Conservation (phyloP, 768 basidiomycete genomes). For the Mycena venus region DNA sequence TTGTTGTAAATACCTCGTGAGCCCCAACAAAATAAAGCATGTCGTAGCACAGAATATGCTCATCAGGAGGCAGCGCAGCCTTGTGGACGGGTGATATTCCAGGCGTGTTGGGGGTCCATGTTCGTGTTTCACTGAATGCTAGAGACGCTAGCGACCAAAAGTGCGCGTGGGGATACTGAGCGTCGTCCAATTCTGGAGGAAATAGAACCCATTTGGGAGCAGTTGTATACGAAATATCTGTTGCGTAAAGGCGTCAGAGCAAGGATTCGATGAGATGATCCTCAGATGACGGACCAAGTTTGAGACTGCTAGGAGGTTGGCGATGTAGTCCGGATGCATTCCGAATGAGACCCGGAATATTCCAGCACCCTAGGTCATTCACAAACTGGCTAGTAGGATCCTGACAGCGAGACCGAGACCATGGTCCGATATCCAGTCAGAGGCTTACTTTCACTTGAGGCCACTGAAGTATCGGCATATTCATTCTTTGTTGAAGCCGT, state of each 20-base stretch:
- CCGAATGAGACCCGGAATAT: too few relatives aligned
- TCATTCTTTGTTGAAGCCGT: conserved; percentile 43
- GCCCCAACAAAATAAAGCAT: conserved; percentile 41
- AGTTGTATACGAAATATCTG: conserved; percentile 42
- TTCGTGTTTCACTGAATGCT: conserved; percentile 36
- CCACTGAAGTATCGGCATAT: conserved; percentile 52
- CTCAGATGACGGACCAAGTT: conserved; percentile 22
- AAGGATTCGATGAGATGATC: background rate
- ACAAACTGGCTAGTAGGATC: conserved; percentile 36
- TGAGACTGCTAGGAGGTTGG: too few relatives aligned
- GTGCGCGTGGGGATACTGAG: conserved; percentile 36
- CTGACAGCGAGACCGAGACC: too few relatives aligned
- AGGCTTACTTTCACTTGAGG: conserved; percentile 56
- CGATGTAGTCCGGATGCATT: too few relatives aligned
- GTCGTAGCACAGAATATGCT: conserved; percentile 42
- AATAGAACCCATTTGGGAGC: conserved; percentile 40
- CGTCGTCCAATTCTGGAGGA: conserved; percentile 23
- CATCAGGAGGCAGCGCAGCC: conserved; percentile 35
- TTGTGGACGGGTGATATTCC: conserved; percentile 35
- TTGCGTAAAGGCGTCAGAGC: too few relatives aligned
- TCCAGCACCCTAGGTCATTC: conserved; percentile 53
- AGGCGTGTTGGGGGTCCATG: conserved; percentile 7
- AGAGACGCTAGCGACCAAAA: conserved; percentile 43
- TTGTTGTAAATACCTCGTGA: too few relatives aligned
- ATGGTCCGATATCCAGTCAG: too few relatives aligned